Base-by-base conservation (phyloP, 73 alveolate genomes). In the Paramecium tetraurelia region DNA sequence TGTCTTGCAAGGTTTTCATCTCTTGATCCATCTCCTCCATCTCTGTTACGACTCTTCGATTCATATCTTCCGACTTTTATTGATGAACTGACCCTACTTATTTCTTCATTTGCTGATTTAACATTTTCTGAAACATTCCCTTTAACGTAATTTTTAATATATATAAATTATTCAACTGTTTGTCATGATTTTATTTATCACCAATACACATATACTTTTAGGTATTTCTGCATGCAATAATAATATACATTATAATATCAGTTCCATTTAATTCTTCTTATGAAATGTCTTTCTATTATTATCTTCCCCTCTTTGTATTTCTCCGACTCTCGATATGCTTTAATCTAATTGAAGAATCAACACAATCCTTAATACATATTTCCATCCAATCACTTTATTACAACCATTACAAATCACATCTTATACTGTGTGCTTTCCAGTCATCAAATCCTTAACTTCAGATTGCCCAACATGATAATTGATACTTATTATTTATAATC, bases 291-390 rank as follows among this genome's bases (percentile, higher is more conserved):
- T 31, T 76, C 89, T 38, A 76, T 38, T 38, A 76, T 76, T 41
- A 76, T 76, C 70, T 76, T 76, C 7, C 89, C 89, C 70, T 76
- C 89, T 68, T 76, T 76, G 21, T 76, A 76, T 43, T 76, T 76
- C 70, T 76, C 40, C 7, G 43, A 12, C 29, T 76, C 63, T 41
- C 48, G 18, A 20, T 20, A 40, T 58, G 89, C 89, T 21, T 40
- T 24, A 21, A 76, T 36, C 89, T 76, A 76, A 21, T 20, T 36
- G 18, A 20, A 0, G 38, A 14, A n/a, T 76, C 21, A 48, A 48
- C 8, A 14, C 22, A 12, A 48, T 48, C 21, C 14, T 18, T 24
- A 75, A 16, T 76, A 76, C 89, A 76, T 76, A 76, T 76, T 76
- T 76, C 89, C 89, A 76, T 38, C 89, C 85, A 70, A 70, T 70